Evolutionary conservation across 2,329 filamentous ascomycete species (phyloP).

Genomic region (Penicillium sp.): DNA sequence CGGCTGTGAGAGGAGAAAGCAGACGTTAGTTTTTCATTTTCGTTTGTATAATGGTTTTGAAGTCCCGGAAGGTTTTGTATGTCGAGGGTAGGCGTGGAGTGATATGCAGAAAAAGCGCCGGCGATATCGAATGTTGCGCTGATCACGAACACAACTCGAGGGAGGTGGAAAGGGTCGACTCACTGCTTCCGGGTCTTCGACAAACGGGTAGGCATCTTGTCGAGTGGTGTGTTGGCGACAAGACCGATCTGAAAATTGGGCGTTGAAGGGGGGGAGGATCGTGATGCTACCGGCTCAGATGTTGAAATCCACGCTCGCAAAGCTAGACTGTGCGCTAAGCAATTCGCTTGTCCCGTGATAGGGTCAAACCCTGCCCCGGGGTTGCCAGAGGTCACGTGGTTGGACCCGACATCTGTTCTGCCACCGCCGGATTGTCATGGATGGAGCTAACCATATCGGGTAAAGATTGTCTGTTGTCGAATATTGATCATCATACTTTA

Average conservation of each 20-base stretch:
- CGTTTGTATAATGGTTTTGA: background rate
- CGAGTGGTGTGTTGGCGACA: slow-evolving; percentile 46
- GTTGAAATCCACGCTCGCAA: slow-evolving; percentile 42
- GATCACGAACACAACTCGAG: slow-evolving; percentile 23
- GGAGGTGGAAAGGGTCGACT: slow-evolving; percentile 38
- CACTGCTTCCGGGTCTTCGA: slow-evolving; percentile 55
- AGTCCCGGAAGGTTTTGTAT: slow-evolving; percentile 6
- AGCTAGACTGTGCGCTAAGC: slow-evolving; percentile 45
- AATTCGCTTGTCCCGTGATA: slow-evolving; percentile 43
- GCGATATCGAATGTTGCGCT: slow-evolving; percentile 25
- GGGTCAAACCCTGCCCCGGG: slow-evolving; percentile 36
- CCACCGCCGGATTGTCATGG: slow-evolving; percentile 1
- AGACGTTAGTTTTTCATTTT: slow-evolving; percentile 23
- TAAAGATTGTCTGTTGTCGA: background rate
- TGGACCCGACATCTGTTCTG: slow-evolving; percentile 1
- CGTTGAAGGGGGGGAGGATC: slow-evolving; percentile 41
- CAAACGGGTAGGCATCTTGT: slow-evolving; percentile 57
- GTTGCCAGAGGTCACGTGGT: slow-evolving; percentile 18
- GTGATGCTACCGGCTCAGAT: slow-evolving; percentile 37
- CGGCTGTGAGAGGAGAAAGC: slow-evolving; percentile 61
- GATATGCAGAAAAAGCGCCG: slow-evolving; percentile 9
- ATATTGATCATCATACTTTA: background rate
- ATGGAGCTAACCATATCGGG: slow-evolving; percentile 2
- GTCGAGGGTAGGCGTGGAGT: background rate
- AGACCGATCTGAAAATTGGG: slow-evolving; percentile 44